A percentile compares a stretch with the other conserved stretches of the same genome.
These are phyloP conservation scores for Aspergillus transmontanensis DNA, from an alignment of 2,329 filamentous ascomycete species.

Conservation along the genomic window DNA sequence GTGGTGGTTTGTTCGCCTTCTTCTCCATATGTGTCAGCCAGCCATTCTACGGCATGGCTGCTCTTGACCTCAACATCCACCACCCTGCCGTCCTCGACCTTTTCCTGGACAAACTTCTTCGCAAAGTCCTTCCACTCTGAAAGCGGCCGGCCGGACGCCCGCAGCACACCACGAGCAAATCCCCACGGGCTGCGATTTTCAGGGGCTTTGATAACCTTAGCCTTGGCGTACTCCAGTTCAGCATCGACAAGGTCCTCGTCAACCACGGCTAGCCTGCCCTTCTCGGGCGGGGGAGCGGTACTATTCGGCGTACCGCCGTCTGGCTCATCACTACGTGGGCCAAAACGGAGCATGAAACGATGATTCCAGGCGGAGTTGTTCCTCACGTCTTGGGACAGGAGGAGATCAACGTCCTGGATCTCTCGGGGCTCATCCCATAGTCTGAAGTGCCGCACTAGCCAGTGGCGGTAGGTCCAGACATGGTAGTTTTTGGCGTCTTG, in stretches of 20 bases:
- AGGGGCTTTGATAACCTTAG: constrained; percentile 75
- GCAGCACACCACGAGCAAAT: constrained; percentile 77
- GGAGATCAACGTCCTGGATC: constrained; percentile 68
- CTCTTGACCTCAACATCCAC: constrained; percentile 54
- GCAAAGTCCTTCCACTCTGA: constrained; percentile 57
- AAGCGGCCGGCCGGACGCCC: constrained; percentile 61
- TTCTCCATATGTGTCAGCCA: constrained; percentile 49
- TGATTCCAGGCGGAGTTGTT: constrained; percentile 99
- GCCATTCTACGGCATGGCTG: constrained; percentile 59
- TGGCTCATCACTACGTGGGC: constrained; percentile 52
- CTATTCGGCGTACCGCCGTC: constrained; percentile 39
- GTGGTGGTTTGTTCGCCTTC: constrained; percentile 41
- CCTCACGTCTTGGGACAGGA: constrained; percentile 78
- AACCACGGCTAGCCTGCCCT: constrained; percentile 47
- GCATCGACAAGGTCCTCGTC: constrained; percentile 67
- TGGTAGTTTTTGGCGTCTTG: constrained; percentile 97
- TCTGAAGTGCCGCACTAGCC: constrained; percentile 67
- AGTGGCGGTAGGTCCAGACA: constrained; percentile 93
- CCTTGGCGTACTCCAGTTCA: constrained; percentile 74
- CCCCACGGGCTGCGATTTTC: constrained; percentile 97
- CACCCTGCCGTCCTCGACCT: constrained; percentile 39
- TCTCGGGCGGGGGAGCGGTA: constrained; percentile 22
- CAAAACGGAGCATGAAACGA: constrained; percentile 89
- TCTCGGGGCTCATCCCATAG: constrained; percentile 62
- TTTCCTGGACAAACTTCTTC: constrained; percentile 55